Evolutionary conservation across 768 basidiomycete genomes (phyloP), one percentile per base, ranked within the genome.

Genomic region (Boletellus emodensis): DNA sequence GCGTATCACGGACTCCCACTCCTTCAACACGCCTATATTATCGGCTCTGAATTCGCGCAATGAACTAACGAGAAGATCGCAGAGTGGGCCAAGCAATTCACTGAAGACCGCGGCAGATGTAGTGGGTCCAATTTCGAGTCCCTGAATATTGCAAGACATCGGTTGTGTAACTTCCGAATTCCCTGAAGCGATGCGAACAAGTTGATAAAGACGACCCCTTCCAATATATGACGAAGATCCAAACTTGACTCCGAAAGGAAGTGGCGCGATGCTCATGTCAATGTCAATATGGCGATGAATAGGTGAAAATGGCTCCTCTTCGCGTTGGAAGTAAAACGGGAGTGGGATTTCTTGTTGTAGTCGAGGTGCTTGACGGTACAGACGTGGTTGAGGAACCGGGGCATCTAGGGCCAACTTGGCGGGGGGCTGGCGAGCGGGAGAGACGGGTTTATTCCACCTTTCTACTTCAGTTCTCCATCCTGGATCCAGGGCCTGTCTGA

Each of bases 161-260:
- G 76, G 76, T 11, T 62, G 46, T 12, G 60, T 51, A 10, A 58
- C 46, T 22, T 70, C 64, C 5, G 56, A 50, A 7, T 53, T 49
- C 28, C 66, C 60, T 18, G 66, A 62, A 17, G 75, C 53, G 44
- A 74, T 44, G n/a, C 71, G 59, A 42, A 83, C 52, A 14, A 90
- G 73, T 20, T 85, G 79, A 49, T 74, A 64, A 15, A 93, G 76
- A 59, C 76, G 72, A 1, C 87, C 85, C 50, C 72, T 81, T 8
- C 75, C 78, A 39, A 84, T 74, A 54, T 82, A 85, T 6, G 83
- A 80, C 9, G 72, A 67, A 2, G 67, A 35, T 1, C 59, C 62
- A 55, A 91, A 84, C 33, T 73, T 72, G 33, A 78, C 66, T 3
- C 82, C 84, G 3, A 77, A 71, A 20, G 71, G 72, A 6, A 88